phyloP scores from a whole-genome alignment of 2,329 filamentous ascomycete genomes.

The Sporothrix euskadiensis region DNA sequence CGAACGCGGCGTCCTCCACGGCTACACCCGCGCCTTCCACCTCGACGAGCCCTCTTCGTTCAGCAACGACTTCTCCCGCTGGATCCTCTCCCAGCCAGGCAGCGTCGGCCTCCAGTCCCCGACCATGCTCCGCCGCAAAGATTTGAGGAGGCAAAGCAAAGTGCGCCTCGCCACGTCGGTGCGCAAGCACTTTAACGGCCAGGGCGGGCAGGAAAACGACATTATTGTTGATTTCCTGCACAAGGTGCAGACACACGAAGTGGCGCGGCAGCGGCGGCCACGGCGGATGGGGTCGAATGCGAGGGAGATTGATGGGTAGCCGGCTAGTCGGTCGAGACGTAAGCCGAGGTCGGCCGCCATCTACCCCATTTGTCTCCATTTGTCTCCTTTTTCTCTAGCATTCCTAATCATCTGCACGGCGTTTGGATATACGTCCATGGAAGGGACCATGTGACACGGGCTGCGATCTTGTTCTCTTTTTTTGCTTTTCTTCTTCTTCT shows the following conservation, averaged over 20 bases:
- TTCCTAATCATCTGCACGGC: neutral
- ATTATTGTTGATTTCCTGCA: conserved; percentile 79
- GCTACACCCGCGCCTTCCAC: conserved; percentile 72
- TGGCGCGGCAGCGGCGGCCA: conserved; percentile 33
- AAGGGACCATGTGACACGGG: conserved; percentile 1
- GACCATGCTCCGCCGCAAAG: conserved; percentile 68
- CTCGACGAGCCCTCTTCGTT: conserved; percentile 72
- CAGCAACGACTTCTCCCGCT: conserved; percentile 61
- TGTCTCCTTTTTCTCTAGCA: neutral
- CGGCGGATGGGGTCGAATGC: conserved; percentile 32
- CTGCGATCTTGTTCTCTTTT: neutral
- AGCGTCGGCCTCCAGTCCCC: conserved; percentile 72
- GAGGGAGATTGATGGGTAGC: conserved; percentile 29
- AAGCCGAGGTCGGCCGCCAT: neutral
- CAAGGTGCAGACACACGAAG: conserved; percentile 62
- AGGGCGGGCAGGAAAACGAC: conserved; percentile 78
- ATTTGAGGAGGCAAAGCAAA: conserved; percentile 67
- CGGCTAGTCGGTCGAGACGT: no score
- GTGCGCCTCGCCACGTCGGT: conserved; percentile 71
- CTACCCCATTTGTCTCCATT: neutral
- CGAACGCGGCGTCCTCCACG: conserved; percentile 67
- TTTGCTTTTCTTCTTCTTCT: neutral
- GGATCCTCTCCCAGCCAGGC: conserved; percentile 60
- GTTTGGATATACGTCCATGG: conserved; percentile 16
- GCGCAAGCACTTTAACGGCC: conserved; percentile 79